Evolutionary conservation across 2,329 filamentous ascomycete genomes (phyloP), one percentile per base, ranked within the genome.

Genomic region (Clonostachys solani): DNA sequence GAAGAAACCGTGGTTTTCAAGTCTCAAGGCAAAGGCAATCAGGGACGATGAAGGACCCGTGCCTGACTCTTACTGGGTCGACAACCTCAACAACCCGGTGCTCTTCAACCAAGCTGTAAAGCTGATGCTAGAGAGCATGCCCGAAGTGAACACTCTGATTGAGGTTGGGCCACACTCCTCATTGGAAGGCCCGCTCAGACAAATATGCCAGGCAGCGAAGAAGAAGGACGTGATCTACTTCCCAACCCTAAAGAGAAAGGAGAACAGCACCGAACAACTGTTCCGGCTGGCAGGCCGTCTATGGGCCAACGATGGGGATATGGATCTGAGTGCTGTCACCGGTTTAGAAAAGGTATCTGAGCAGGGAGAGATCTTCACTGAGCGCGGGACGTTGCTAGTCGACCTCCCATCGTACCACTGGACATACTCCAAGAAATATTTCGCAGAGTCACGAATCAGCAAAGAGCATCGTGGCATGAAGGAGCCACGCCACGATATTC

Each of bases 401-500:
- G 69, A 71, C 47, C 54, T 74, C 35, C 70, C 70, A 2, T 60
- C 65, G 33, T 74, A 74, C 50, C 63, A 37, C n/a, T 46, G 44
- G 44, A 15, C 41, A 16, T 49, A 52, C 15, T 46, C 41, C 18
- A 29, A 41, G 37, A 19, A 19, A 3, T 17, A 29, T 12, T 15
- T 41, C 6, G 18, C 33, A 4, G 44, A 46, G 19, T 41, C 44
- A 2, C 44, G 44, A 9, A 17, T 41, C 13, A 41, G 37, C 19
- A 12, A 9, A 6, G 67, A 46, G 5, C 72, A 69, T 68, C 70
- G 72, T 52, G 65, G 71, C 53, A 61, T 63, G 1, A 60, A 57
- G 23, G 33, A 41, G 13, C 71, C 71, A 54, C 72, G 69, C 67
- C 64, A 70, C 40, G 68, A 72, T 73, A n/a, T 60, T 73, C 6